phyloP scores from a whole-genome alignment of 2,329 filamentous ascomycete genomes.

The Volutella citrinella region DNA sequence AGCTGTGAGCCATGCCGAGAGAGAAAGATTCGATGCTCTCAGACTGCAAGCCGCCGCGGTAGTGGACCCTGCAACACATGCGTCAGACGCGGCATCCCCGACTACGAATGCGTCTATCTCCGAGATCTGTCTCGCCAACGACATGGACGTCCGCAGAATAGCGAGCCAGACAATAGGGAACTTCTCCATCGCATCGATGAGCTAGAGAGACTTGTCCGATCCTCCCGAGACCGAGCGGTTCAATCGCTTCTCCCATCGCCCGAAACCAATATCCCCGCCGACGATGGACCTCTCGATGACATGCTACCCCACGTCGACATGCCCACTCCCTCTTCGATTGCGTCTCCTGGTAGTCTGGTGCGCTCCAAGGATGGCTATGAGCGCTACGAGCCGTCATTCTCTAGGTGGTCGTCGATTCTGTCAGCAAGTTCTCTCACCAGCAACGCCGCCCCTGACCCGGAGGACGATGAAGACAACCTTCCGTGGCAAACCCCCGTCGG shows the following conservation, averaged over 20 bases:
- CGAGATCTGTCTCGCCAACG: slow-evolving; percentile 7
- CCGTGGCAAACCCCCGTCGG: background rate
- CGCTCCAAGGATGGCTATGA: slow-evolving; percentile 10
- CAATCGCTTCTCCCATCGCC: slow-evolving; percentile 2
- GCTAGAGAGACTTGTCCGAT: slow-evolving; percentile 1
- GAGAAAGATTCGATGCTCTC: slow-evolving; percentile 15
- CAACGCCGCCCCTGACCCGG: background rate
- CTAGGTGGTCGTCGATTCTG: slow-evolving; percentile 10
- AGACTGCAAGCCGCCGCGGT: slow-evolving; percentile 9
- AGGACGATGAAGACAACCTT: background rate
- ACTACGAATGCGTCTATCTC: slow-evolving; percentile 11
- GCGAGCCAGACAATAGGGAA: slow-evolving; percentile 1
- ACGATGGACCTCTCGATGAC: background rate
- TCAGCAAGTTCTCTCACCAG: background rate
- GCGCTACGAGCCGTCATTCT: slow-evolving; percentile 8
- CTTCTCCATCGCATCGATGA: slow-evolving; percentile 4
- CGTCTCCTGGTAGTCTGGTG: slow-evolving; percentile 4
- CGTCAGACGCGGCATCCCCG: slow-evolving; percentile 12
- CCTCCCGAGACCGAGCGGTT: background rate
- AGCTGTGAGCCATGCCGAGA: slow-evolving; percentile 14
- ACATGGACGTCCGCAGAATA: slow-evolving; percentile 2
- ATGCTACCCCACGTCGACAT: background rate
- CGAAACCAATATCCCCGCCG: slow-evolving; percentile 2
- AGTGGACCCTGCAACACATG: slow-evolving; percentile 14
- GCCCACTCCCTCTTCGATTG: background rate